Percentiles rank a stretch among this genome's conserved stretches.
Conservation (phyloP, 1,139 yeast species). For the Williopsis jadinii region DNA sequence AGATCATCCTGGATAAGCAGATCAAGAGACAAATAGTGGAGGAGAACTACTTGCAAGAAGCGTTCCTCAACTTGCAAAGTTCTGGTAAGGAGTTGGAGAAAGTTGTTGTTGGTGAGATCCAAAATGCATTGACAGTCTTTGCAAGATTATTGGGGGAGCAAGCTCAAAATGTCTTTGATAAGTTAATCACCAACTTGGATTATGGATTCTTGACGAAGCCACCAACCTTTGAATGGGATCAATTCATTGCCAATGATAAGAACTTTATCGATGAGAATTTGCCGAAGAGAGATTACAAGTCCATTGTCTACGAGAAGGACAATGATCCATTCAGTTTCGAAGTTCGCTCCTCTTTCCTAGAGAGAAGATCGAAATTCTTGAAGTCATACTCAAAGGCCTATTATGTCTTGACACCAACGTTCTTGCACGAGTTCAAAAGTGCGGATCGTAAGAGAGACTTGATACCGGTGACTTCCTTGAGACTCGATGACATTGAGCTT, state of each 20-base stretch:
- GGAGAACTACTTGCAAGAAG: conserved; percentile 83
- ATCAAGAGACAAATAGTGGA: conserved; percentile 71
- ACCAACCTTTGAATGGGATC: conserved; percentile 83
- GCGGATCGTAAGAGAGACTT: conserved; percentile 78
- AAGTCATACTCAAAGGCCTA: conserved; percentile 86
- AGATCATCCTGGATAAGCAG: conserved; percentile 66
- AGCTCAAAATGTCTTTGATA: conserved; percentile 59
- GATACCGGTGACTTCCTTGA: conserved; percentile 80
- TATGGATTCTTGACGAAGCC: conserved; percentile 73
- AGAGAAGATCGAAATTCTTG: conserved; percentile 83
- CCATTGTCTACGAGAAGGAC: conserved; percentile 59
- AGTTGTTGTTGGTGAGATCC: conserved; percentile 81
- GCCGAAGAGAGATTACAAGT: conserved; percentile 60
- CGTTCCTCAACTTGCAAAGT: conserved; percentile 76
- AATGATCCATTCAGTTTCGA: conserved; percentile 65
- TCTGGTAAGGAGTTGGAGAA: conserved; percentile 87
- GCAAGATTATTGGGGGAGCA: conserved; percentile 64
- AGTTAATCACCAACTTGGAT: conserved; percentile 59
- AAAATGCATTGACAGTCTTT: conserved; percentile 68
- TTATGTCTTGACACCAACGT: conserved; percentile 86
- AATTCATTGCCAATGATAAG: conserved; percentile 65
- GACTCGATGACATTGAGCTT: conserved; percentile 74
- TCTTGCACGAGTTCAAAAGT: conserved; percentile 84
- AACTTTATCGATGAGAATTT: conserved; percentile 72
- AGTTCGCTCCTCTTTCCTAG: conserved; percentile 74